Evolutionary conservation across 2,329 filamentous ascomycete species (phyloP).

Genomic region (Ceratocystiopsis minuta): DNA sequence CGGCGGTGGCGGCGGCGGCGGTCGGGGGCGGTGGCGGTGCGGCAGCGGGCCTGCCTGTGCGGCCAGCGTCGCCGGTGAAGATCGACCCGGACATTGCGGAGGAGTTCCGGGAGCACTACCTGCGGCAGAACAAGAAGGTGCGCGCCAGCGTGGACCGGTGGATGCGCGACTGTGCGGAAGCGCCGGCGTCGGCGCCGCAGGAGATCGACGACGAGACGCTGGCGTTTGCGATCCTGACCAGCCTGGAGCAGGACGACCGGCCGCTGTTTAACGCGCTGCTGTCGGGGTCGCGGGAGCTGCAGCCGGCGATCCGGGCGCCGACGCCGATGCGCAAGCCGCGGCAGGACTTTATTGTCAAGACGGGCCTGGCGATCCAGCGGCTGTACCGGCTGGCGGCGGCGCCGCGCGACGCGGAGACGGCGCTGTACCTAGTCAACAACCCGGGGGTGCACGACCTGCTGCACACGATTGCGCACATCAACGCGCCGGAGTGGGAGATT

Average conservation of each 20-base stretch:
- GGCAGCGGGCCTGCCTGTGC: slow-evolving; percentile 20
- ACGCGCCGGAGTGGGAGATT: slow-evolving; percentile 89
- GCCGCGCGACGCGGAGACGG: slow-evolving; percentile 72
- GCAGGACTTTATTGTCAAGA: slow-evolving; percentile 58
- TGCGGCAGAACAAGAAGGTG: slow-evolving; percentile 82
- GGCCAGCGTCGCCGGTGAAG: slow-evolving; percentile 46
- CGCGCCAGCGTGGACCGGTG: slow-evolving; percentile 81
- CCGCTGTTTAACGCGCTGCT: slow-evolving; percentile 71
- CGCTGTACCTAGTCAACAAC: slow-evolving; percentile 73
- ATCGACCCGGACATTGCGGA: slow-evolving; percentile 89
- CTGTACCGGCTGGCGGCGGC: slow-evolving; percentile 57
- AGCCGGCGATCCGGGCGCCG: slow-evolving; percentile 42
- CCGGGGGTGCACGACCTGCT: slow-evolving; percentile 69
- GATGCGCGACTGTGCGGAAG: slow-evolving; percentile 64
- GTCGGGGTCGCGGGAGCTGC: slow-evolving; percentile 38
- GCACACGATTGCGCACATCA: slow-evolving; percentile 73
- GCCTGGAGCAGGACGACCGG: slow-evolving; percentile 56
- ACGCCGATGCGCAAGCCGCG: slow-evolving; percentile 48
- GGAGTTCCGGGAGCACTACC: slow-evolving; percentile 81
- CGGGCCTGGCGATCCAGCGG: slow-evolving; percentile 62
- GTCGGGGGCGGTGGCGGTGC: slow-evolving; percentile 5
- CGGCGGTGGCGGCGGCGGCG: slow-evolving; percentile 13
- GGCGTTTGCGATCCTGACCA: slow-evolving; percentile 83
- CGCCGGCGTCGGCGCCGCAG: slow-evolving; percentile 56
- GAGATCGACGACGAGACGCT: slow-evolving; percentile 91